Conservation (phyloP, 208 protist species). For the Lotmaria passim region DNA sequence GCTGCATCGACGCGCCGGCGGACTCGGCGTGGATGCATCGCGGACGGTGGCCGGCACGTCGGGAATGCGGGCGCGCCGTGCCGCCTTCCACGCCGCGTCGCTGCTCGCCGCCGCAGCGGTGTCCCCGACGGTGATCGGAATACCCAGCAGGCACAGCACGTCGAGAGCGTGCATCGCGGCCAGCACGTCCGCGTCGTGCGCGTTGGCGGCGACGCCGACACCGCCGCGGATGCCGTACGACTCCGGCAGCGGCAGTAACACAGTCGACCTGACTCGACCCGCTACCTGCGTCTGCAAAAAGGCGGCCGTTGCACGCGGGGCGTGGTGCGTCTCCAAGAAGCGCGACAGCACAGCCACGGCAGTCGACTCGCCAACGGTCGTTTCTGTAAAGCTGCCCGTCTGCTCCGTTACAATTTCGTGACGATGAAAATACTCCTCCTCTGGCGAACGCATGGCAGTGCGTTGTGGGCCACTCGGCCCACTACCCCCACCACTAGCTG, state of each 20-base stretch:
- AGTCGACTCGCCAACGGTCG: conserved; percentile 42
- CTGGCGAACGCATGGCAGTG: conserved; percentile 50
- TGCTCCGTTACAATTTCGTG: conserved; percentile 66
- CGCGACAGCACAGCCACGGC: conserved; percentile 51
- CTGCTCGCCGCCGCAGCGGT: not conserved
- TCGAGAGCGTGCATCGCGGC: conserved; percentile 90
- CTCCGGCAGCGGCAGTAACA: conserved; percentile 76
- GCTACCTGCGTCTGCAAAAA: conserved; percentile 60
- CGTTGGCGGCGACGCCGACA: conserved; percentile 68
- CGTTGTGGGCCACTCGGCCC: too few species aligned
- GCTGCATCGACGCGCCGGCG: conserved; percentile 44
- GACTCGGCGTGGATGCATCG: conserved; percentile 31
- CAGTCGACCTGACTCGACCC: conserved; percentile 62
- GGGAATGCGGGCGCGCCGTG: conserved; percentile 18
- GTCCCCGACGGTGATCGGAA: conserved; percentile 24
- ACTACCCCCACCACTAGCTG: not conserved
- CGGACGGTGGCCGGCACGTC: conserved; percentile 13
- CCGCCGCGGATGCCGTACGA: conserved; percentile 83
- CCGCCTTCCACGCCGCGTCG: conserved; percentile 28
- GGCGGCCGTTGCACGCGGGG: conserved; percentile 49
- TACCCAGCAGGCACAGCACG: conserved; percentile 61
- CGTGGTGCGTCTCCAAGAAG: conserved; percentile 44
- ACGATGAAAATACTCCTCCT: conserved; percentile 70
- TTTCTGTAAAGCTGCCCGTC: conserved; percentile 64
- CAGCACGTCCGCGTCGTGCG: conserved; percentile 57